Conservation (phyloP, 2,329 filamentous ascomycete genomes). For the Zymoseptoria pseudotritici region DNA sequence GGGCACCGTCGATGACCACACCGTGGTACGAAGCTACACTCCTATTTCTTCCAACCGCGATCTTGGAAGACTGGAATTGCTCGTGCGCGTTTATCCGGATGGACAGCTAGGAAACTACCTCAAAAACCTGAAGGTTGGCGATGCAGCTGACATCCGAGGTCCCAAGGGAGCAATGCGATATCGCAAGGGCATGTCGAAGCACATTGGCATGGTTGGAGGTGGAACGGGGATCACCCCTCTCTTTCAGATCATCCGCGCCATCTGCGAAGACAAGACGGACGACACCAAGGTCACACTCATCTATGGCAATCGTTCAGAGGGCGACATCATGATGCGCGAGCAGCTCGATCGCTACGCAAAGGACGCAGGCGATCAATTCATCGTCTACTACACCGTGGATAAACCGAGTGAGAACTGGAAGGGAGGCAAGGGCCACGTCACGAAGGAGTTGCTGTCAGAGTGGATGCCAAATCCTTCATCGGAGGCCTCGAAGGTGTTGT, state of each 20-base stretch:
- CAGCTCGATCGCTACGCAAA: constrained; percentile 50
- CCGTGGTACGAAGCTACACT: constrained; percentile 18
- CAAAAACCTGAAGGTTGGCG: constrained; percentile 40
- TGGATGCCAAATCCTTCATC: constrained; percentile 40
- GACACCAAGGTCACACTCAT: constrained; percentile 50
- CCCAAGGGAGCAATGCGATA: constrained; percentile 53
- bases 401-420: constrained; percentile 42
- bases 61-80: constrained; percentile 43
- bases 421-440: constrained; percentile 46
- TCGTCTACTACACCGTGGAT: constrained; percentile 50
- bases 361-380: constrained; percentile 45
- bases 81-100: constrained; percentile 47
- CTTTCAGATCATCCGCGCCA: constrained; percentile 56
- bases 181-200: constrained; percentile 34
- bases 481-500: constrained; percentile 45
- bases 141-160: constrained; percentile 46
- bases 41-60: constrained; percentile 27
- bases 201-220: constrained; percentile 50
- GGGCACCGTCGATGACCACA: constrained; percentile 16
- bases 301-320: constrained; percentile 53
- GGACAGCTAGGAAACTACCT: constrained; percentile 43
- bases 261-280: constrained; percentile 55
- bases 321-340: constrained; percentile 51
- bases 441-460: constrained; percentile 43
- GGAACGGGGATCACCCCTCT: constrained; percentile 50